These are phyloP conservation scores for Ilex paraguariensis DNA, from an alignment of 305 asterid species.

Conservation along the genomic window DNA sequence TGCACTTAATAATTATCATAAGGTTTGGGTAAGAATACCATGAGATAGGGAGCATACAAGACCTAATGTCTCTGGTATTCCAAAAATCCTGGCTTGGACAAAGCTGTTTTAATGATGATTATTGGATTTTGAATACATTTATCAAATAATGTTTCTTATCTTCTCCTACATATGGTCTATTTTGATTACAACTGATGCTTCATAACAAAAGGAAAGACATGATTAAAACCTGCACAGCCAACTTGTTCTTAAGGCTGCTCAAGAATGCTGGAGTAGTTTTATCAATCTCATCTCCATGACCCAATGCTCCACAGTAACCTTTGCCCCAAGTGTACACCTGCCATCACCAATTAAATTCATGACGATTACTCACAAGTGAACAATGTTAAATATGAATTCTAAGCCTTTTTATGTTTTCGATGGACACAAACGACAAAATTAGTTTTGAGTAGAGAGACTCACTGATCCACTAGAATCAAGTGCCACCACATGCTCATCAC, in stretches of 20 bases:
- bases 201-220: background rate
- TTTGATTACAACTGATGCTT: no score
- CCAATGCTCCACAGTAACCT: constrained; percentile 89
- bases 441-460: constrained; percentile 13
- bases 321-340: constrained; percentile 92
- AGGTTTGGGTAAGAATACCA: no score
- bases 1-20: no score
- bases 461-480: constrained; percentile 82
- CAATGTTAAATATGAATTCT: background rate
- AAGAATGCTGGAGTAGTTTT: constrained; percentile 60
- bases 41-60: no score
- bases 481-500: constrained; percentile 84
- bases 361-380: background rate
- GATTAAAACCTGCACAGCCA: constrained; percentile 65
- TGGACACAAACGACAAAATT: background rate
- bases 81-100: no score
- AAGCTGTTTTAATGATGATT: no score
- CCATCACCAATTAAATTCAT: constrained; percentile 6
- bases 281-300: constrained; percentile 78
- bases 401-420: no score
- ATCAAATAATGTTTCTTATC: no score
- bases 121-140: no score
- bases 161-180: no score
- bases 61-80: no score
- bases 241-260: constrained; percentile 43